Conservation (phyloP, 192 early-diverging fungal genomes). For the Coemansia sp. region DNA sequence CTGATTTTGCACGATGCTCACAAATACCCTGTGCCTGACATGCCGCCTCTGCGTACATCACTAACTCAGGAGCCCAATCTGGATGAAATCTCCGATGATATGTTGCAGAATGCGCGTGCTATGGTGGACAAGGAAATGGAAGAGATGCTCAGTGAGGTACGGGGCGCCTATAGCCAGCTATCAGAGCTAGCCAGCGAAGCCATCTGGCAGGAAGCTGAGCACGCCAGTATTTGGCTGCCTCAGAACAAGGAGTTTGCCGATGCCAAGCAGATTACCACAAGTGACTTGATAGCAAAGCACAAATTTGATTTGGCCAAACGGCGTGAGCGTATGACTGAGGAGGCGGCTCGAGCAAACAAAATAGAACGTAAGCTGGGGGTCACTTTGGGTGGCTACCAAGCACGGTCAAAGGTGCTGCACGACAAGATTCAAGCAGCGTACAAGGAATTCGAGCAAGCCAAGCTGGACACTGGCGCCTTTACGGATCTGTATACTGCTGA, state of each 20-base stretch:
- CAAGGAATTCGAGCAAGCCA: slow-evolving; percentile 59
- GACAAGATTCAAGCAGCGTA: slow-evolving; percentile 59
- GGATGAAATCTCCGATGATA: slow-evolving; percentile 59
- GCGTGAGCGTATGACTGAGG: slow-evolving; percentile 68
- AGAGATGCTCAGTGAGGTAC: slow-evolving; percentile 11
- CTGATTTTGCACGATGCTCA: slow-evolving; percentile 71
- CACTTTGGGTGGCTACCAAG: slow-evolving; percentile 80
- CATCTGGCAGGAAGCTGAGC: slow-evolving; percentile 30
- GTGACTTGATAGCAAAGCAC: slow-evolving; percentile 29
- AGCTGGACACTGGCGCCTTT: slow-evolving; percentile 63
- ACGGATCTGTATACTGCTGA: slow-evolving; percentile 58
- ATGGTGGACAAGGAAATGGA: slow-evolving; percentile 56
- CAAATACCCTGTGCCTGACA: slow-evolving; percentile 66
- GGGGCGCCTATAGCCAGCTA: slow-evolving; percentile 7
- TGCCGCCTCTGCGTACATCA: slow-evolving; percentile 47
- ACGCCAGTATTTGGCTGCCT: slow-evolving; percentile 25
- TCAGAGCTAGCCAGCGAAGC: slow-evolving; percentile 24
- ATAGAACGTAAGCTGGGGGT: slow-evolving; percentile 80
- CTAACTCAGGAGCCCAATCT: slow-evolving; percentile 18
- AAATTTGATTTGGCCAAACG: slow-evolving; percentile 30
- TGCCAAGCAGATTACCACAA: slow-evolving; percentile 2
- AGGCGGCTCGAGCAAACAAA: slow-evolving; percentile 76
- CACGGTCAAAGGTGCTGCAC: slow-evolving; percentile 61
- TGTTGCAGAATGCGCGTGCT: slow-evolving; percentile 56
- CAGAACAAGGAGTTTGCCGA: slow-evolving; percentile 3